Percentiles rank a stretch among this genome's conserved stretches.
These are phyloP conservation scores for Aaosphaeria pasadenensis DNA, from an alignment of 2,329 filamentous ascomycete genomes.

Conservation along the genomic window DNA sequence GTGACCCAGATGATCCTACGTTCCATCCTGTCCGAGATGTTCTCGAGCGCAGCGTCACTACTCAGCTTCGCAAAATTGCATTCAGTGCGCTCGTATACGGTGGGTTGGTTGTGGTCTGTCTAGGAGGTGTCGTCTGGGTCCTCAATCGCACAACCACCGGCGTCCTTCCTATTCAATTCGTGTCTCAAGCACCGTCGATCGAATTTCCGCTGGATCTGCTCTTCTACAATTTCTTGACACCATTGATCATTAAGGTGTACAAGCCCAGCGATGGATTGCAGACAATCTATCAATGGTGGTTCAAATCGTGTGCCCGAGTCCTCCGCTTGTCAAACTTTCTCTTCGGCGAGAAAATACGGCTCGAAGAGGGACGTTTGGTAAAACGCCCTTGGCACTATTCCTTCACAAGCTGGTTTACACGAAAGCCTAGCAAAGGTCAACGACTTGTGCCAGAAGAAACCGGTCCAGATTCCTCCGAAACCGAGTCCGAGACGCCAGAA, in stretches of 20 bases:
- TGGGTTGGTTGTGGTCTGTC: conserved; percentile 83
- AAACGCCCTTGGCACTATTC: conserved; percentile 56
- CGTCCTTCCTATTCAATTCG: conserved; percentile 89
- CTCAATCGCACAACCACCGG: conserved; percentile 64
- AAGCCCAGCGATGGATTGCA: conserved; percentile 83
- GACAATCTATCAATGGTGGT: conserved; percentile 93
- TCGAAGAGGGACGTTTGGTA: conserved; percentile 74
- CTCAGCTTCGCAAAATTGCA: conserved; percentile 90
- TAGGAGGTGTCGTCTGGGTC: conserved; percentile 96
- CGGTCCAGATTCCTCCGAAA: conserved; percentile 33
- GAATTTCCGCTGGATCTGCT: conserved; percentile 93
- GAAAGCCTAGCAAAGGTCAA: neutral
- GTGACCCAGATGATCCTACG: conserved; percentile 95
- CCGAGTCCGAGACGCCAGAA: conserved; percentile 36
- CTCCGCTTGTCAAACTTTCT: conserved; percentile 88
- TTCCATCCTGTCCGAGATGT: conserved; percentile 98
- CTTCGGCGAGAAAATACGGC: conserved; percentile 75
- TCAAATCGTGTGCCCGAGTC: conserved; percentile 75
- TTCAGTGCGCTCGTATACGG: conserved; percentile 97
- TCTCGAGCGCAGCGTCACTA: conserved; percentile 85
- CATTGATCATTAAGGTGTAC: conserved; percentile 77
- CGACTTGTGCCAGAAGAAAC: conserved; percentile 26
- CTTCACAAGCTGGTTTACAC: conserved; percentile 44
- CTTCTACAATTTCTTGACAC: conserved; percentile 96
- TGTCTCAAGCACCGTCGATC: conserved; percentile 84